A percentile compares a stretch with the other conserved stretches of the same genome.
Evolutionary conservation across 192 early-diverging fungal genomes (phyloP).

Genomic region (Chytriomyces sp.): DNA sequence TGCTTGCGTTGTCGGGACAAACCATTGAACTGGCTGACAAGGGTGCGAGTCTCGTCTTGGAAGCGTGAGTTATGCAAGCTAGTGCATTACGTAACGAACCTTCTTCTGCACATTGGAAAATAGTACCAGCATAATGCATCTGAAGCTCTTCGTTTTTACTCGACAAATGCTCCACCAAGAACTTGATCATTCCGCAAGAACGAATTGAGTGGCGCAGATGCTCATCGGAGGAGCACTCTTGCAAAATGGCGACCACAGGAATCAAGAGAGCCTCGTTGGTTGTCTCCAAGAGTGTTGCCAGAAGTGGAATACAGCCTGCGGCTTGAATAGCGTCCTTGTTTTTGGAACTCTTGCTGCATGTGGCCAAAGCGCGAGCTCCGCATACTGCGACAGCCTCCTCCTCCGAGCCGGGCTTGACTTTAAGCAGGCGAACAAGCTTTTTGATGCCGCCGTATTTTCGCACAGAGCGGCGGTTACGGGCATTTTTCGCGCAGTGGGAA

Average conservation of each 20-base stretch:
- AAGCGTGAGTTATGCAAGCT: background rate
- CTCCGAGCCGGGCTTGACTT: slow-evolving; percentile 41
- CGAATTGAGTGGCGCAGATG: slow-evolving; percentile 61
- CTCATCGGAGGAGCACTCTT: slow-evolving; percentile 64
- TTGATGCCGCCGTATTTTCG: slow-evolving; percentile 62
- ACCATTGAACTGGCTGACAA: background rate
- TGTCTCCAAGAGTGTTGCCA: slow-evolving; percentile 60
- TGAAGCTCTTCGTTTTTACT: slow-evolving; percentile 63
- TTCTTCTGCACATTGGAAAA: slow-evolving; percentile 66
- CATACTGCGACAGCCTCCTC: slow-evolving; percentile 60
- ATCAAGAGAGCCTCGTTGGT: slow-evolving; percentile 62
- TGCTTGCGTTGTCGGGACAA: slow-evolving; percentile 13
- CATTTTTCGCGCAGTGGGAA: slow-evolving; percentile 65
- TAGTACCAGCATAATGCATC: slow-evolving; percentile 64
- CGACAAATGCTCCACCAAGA: slow-evolving; percentile 64
- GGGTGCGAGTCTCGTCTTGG: background rate
- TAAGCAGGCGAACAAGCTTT: slow-evolving; percentile 60
- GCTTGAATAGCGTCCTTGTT: slow-evolving; percentile 67
- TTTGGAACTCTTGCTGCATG: slow-evolving; percentile 61
- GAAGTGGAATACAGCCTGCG: slow-evolving; percentile 60
- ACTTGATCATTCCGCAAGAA: slow-evolving; percentile 61
- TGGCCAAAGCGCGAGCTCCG: slow-evolving; percentile 61
- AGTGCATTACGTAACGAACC: background rate
- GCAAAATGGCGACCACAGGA: slow-evolving; percentile 64
- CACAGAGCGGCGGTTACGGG: slow-evolving; percentile 57